Conservation (phyloP, 148 eudicot species). For the Fagopyrum esculentum region DNA sequence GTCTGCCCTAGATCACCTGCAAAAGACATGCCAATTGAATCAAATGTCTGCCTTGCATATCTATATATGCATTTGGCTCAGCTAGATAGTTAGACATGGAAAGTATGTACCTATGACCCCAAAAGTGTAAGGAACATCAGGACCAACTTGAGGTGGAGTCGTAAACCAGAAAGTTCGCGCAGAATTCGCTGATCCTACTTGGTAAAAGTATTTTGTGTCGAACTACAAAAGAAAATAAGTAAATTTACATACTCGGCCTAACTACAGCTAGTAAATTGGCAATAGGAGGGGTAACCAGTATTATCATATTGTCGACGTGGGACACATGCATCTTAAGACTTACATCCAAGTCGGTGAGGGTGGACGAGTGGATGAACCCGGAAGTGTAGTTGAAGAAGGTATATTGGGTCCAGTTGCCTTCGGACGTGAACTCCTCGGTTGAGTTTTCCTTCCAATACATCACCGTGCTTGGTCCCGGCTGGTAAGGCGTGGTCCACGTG, state of each 20-base stretch:
- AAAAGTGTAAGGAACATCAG: conserved; percentile 11
- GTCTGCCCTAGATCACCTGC: conserved; percentile 31
- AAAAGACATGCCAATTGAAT: neutral
- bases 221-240: neutral
- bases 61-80: too few relatives aligned
- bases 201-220: conserved; percentile 2
- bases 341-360: conserved; percentile 3
- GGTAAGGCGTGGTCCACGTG: conserved; percentile 72
- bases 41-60: too few relatives aligned
- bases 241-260: neutral
- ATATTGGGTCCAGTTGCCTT: conserved; percentile 46
- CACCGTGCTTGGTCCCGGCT: conserved; percentile 59
- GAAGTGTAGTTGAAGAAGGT: conserved; percentile 70
- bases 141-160: conserved; percentile 13
- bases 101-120: neutral
- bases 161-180: conserved; percentile 5
- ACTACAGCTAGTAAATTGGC: too few relatives aligned
- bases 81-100: neutral
- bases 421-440: conserved; percentile 24
- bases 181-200: neutral
- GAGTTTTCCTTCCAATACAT: conserved; percentile 53
- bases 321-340: neutral
- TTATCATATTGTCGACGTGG: neutral
- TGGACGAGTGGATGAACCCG: conserved; percentile 51
- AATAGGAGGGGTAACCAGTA: too few relatives aligned